These are phyloP conservation scores for Wickerhamomyces sp. DNA, from an alignment of 1,139 yeast genomes.

Conservation along the genomic window DNA sequence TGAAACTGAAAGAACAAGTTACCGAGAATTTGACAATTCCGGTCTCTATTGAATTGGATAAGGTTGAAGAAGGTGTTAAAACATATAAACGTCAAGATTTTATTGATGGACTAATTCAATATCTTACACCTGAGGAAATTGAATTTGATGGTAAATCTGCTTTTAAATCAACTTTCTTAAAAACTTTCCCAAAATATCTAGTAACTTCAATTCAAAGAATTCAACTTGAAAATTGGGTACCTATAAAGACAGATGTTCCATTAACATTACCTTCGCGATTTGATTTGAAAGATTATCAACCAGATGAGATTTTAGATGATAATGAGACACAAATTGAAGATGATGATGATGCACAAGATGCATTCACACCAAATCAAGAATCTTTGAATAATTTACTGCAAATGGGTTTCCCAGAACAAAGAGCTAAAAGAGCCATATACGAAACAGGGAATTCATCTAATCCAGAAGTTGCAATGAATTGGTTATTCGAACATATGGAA, in stretches of 20 bases:
- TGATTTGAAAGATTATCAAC: conserved; percentile 32
- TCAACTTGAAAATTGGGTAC: conserved; percentile 84
- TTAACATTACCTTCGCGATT: conserved; percentile 50
- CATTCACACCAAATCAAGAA: conserved; percentile 52
- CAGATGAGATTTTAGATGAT: conserved; percentile 28
- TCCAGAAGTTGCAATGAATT: conserved; percentile 81
- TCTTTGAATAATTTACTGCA: conserved; percentile 51
- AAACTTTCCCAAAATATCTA: conserved; percentile 64
- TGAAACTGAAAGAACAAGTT: conserved; percentile 51
- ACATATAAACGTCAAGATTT: conserved; percentile 48
- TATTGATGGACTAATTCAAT: conserved; percentile 42
- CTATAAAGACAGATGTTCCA: conserved; percentile 75
- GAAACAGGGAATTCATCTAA: conserved; percentile 58
- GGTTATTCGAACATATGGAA: conserved; percentile 88
- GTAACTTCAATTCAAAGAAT: conserved; percentile 76
- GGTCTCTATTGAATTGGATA: conserved; percentile 37
- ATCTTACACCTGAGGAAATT: conserved; percentile 48
- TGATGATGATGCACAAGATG: conserved; percentile 27
- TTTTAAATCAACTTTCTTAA: conserved; percentile 49
- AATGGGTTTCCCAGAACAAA: conserved; percentile 84
- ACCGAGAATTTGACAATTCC: conserved; percentile 69
- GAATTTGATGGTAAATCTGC: conserved; percentile 55
- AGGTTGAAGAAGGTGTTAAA: conserved; percentile 40
- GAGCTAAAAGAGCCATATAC: conserved; percentile 64
- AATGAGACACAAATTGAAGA: conserved; percentile 41